A percentile compares a stretch with the other conserved stretches of the same genome.
phyloP scores from a whole-genome alignment of 768 basidiomycete genomes.

The Chiua virens region DNA sequence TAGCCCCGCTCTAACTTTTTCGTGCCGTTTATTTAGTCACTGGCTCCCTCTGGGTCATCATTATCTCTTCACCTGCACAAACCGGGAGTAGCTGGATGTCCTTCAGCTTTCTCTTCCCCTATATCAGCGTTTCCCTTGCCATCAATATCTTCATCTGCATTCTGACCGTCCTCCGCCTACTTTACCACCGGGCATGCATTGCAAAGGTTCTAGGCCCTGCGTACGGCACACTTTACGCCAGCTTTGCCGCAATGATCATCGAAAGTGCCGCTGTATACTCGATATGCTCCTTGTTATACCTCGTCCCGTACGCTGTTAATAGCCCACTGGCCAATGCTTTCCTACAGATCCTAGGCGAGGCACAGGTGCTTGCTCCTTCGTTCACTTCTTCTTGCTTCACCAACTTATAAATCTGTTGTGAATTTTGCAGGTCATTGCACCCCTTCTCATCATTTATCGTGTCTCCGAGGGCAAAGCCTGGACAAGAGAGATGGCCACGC shows the following conservation, averaged over 20 bases:
- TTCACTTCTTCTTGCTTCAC: not conserved
- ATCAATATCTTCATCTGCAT: slow-evolving; percentile 33
- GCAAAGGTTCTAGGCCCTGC: slow-evolving; percentile 26
- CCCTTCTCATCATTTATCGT: slow-evolving; percentile 49
- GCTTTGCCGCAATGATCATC: slow-evolving; percentile 34
- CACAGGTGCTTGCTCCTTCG: slow-evolving; percentile 19
- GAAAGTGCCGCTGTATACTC: slow-evolving; percentile 36
- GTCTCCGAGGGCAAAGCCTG: slow-evolving; percentile 47
- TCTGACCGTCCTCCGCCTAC: slow-evolving; percentile 31
- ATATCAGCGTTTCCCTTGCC: slow-evolving; percentile 32
- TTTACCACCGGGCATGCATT: slow-evolving; percentile 29
- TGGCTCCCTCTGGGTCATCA: slow-evolving; percentile 30
- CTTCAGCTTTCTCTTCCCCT: slow-evolving; percentile 33
- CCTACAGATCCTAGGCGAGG: slow-evolving; percentile 31
- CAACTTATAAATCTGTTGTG: not conserved
- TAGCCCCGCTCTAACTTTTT: not conserved
- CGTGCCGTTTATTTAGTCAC: slow-evolving; percentile 15
- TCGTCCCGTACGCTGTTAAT: slow-evolving; percentile 25
- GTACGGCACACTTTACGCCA: slow-evolving; percentile 29
- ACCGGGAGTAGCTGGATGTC: slow-evolving; percentile 28
- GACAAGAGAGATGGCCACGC: slow-evolving; percentile 24
- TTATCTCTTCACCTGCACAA: slow-evolving; percentile 24
- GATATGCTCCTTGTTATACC: slow-evolving; percentile 32
- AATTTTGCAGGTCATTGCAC: slow-evolving; percentile 41
- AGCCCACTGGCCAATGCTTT: slow-evolving; percentile 30